Evolutionary conservation across 1,284 basidiomycete genomes (phyloP).

Genomic region (Ceratobasidium papillatum): DNA sequence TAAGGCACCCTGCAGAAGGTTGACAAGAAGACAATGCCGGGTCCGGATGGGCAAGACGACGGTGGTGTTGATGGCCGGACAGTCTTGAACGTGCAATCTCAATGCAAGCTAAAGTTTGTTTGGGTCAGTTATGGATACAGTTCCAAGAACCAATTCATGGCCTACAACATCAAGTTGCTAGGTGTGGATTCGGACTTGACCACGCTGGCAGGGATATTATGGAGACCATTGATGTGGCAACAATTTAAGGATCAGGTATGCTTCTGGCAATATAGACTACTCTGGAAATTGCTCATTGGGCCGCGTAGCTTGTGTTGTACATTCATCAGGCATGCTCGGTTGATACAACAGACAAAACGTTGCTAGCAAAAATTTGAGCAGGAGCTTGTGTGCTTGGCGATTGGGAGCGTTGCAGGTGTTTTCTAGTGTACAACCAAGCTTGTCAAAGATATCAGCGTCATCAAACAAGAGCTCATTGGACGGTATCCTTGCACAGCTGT

Average conservation of each 20-base stretch:
- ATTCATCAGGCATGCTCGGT: conserved; percentile 6
- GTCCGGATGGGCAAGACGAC: not conserved
- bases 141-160: not conserved
- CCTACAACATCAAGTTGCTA: conserved; percentile 1
- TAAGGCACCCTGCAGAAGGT: not conserved
- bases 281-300: not conserved
- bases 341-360: not conserved
- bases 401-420: conserved; percentile 6
- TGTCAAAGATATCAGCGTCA: conserved; percentile 9
- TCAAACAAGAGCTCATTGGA: conserved; percentile 20
- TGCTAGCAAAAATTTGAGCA: conserved; percentile 17
- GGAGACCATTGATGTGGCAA: conserved; percentile 36
- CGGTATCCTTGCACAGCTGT: conserved; percentile 22
- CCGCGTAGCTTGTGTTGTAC: conserved; percentile 4
- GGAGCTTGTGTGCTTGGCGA: conserved; percentile 20
- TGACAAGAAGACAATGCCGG: not conserved
- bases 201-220: conserved; percentile 4
- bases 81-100: not conserved
- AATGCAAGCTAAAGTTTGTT: conserved; percentile 31
- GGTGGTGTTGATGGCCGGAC: not conserved
- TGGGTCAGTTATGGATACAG: conserved; percentile 31
- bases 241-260: conserved; percentile 22
- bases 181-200: not conserved
- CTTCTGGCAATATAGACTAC: not conserved
- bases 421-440: conserved; percentile 6